Evolutionary conservation across 148 eudicot genomes (phyloP).

Genomic region (Cornus florida): DNA sequence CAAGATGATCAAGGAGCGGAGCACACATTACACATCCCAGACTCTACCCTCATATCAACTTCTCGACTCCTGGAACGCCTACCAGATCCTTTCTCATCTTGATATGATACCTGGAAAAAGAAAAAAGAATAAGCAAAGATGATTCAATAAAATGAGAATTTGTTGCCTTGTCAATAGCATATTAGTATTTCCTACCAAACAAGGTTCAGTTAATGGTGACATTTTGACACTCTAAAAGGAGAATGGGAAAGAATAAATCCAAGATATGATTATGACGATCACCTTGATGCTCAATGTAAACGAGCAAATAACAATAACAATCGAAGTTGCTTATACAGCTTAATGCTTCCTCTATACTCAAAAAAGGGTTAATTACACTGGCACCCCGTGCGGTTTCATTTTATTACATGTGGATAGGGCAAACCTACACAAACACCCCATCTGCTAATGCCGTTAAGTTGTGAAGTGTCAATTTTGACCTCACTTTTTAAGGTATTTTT

Average conservation of each 20-base stretch:
- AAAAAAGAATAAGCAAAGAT: constrained; percentile 2
- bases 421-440: too few relatives aligned
- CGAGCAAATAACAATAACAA: too few relatives aligned
- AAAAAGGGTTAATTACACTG: too few relatives aligned
- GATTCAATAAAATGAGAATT: background rate
- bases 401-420: too few relatives aligned
- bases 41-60: background rate
- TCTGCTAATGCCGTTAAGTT: too few relatives aligned
- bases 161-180: background rate
- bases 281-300: too few relatives aligned
- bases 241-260: background rate
- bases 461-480: too few relatives aligned
- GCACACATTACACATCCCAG: constrained; percentile 44
- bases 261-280: background rate
- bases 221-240: too few relatives aligned
- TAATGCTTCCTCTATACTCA: too few relatives aligned
- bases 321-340: too few relatives aligned
- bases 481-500: too few relatives aligned
- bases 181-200: background rate
- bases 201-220: background rate
- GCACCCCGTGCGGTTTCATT: too few relatives aligned
- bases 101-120: constrained; percentile 27
- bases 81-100: constrained; percentile 11
- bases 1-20: constrained; percentile 44
- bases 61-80: constrained; percentile 26